Evolutionary conservation across 2,329 filamentous ascomycete species (phyloP).

Genomic region (Microdochium paspali): DNA sequence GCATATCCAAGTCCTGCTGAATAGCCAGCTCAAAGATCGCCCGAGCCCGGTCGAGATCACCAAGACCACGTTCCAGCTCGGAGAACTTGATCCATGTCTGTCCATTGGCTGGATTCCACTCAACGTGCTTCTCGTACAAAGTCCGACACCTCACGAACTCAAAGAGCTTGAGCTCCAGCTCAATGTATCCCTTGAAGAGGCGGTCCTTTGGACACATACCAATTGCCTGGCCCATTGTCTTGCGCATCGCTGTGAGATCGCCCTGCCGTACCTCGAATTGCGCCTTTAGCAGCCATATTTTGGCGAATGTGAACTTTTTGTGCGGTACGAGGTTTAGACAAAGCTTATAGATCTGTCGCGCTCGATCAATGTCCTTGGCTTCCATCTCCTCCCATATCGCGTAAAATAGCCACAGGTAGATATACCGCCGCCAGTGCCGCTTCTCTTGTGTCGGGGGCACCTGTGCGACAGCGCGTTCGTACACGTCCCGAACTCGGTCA

Average conservation of each 20-base stretch:
- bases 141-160: constrained; percentile 88
- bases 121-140: constrained; percentile 87
- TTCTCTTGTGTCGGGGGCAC: constrained; percentile 94
- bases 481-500: constrained; percentile 82
- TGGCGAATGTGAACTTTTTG: constrained; percentile 95
- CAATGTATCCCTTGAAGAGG: constrained; percentile 87
- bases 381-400: constrained; percentile 91
- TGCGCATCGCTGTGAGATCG: constrained; percentile 70
- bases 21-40: constrained; percentile 91
- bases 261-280: constrained; percentile 88
- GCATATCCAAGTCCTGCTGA: constrained; percentile 87
- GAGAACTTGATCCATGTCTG: constrained; percentile 96
- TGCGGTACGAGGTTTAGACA: constrained; percentile 85
- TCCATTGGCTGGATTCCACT: constrained; percentile 84
- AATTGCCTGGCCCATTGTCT: constrained; percentile 81
- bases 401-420: constrained; percentile 97
- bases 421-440: constrained; percentile 92
- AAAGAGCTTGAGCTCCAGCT: constrained; percentile 85
- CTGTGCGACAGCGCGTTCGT: constrained; percentile 92
- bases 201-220: constrained; percentile 96
- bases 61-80: constrained; percentile 81
- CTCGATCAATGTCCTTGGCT: constrained; percentile 66
- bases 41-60: constrained; percentile 78
- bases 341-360: constrained; percentile 83
- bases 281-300: constrained; percentile 88